These are phyloP conservation scores for Hondaea fermentalgiana DNA, from an alignment of 108 stramenopile species.

Conservation along the genomic window DNA sequence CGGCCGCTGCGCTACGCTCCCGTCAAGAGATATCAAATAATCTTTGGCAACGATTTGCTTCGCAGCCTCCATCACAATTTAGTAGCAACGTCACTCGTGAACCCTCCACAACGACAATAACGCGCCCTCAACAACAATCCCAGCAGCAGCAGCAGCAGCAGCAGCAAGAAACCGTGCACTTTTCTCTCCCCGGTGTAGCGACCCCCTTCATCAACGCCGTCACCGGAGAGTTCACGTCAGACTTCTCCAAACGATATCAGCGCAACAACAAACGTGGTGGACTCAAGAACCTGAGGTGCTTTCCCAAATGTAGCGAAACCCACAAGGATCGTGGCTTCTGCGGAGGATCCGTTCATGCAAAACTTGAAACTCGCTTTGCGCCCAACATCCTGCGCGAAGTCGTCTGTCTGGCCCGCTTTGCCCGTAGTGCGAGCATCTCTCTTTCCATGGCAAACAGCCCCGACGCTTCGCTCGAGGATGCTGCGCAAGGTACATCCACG, in stretches of 20 bases:
- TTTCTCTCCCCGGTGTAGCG: too few relatives aligned
- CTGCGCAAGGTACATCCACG: background rate
- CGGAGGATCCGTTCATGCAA: background rate
- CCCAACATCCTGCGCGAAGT: background rate
- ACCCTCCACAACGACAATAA: too few relatives aligned
- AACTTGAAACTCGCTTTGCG: background rate
- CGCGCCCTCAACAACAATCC: too few relatives aligned
- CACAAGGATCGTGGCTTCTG: constrained; percentile 1
- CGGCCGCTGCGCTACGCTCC: too few relatives aligned
- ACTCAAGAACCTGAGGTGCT: background rate
- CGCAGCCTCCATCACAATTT: too few relatives aligned
- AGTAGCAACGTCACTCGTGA: too few relatives aligned
- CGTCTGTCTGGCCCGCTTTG: background rate
- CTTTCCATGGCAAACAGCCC: too few relatives aligned
- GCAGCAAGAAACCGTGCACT: too few relatives aligned
- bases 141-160: too few relatives aligned
- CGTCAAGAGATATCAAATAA: too few relatives aligned
- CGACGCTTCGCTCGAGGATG: background rate
- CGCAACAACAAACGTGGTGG: constrained; percentile 16
- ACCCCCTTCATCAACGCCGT: background rate
- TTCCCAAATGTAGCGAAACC: background rate
- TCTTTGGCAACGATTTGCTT: too few relatives aligned
- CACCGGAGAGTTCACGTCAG: background rate
- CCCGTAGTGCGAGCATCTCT: background rate
- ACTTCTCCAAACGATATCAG: background rate